A percentile compares a stretch with the other conserved stretches of the same genome.
Evolutionary conservation across 1,284 basidiomycete species (phyloP).

Genomic region (Rhodotorula sp.): DNA sequence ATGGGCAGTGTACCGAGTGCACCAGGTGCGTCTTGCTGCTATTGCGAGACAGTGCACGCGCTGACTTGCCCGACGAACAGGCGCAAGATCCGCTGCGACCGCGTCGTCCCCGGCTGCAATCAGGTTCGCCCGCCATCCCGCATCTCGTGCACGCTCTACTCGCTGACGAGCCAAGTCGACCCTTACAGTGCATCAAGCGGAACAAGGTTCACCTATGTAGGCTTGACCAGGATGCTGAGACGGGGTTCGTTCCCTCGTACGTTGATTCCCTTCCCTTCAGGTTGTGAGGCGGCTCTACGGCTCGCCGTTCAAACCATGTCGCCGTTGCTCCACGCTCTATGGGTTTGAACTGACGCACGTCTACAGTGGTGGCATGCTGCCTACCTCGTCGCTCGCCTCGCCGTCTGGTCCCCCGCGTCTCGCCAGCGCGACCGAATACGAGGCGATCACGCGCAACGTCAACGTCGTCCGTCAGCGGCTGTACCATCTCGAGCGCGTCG

Average conservation of each 20-base stretch:
- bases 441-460: constrained; percentile 26
- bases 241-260: neutral
- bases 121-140: neutral
- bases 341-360: neutral
- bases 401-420: neutral
- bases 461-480: constrained; percentile 25
- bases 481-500: constrained; percentile 33
- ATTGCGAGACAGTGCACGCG: too few relatives aligned
- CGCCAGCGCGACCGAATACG: constrained; percentile 26
- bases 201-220: constrained; percentile 27
- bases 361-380: neutral
- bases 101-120: constrained; percentile 23
- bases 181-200: constrained; percentile 29
- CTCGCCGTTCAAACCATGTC: too few relatives aligned
- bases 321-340: too few relatives aligned
- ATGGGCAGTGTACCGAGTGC: constrained; percentile 31
- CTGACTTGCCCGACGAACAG: neutral
- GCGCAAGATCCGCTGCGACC: constrained; percentile 38
- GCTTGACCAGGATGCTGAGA: constrained; percentile 7
- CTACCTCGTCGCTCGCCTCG: neutral
- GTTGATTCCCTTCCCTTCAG: neutral
- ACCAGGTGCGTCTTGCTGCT: constrained; percentile 9
- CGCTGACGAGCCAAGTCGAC: neutral
- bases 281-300: too few relatives aligned
- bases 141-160: neutral